Conservation (phyloP, 164 flowering plant species). For the Umbilicus rupestris region DNA sequence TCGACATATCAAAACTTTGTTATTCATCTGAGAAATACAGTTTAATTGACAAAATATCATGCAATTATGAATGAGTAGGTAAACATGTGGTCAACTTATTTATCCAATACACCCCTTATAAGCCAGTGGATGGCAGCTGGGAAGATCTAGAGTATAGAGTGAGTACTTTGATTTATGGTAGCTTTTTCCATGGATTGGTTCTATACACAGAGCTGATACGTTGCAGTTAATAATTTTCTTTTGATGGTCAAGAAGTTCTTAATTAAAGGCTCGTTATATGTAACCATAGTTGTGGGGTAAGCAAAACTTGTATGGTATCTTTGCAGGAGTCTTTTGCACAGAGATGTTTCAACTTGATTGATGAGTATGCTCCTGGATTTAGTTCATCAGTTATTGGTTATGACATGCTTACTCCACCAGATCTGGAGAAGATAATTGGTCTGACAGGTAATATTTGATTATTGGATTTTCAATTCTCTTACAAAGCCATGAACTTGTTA, state of each 20-base stretch:
- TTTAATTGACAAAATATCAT: not conserved
- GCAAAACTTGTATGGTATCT: not conserved
- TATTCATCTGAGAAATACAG: not conserved
- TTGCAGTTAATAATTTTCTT: not conserved
- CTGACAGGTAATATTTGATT: constrained; percentile 49
- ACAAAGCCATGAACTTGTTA: not conserved
- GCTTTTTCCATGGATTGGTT: not conserved
- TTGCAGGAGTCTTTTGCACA: constrained; percentile 74
- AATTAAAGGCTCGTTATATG: not conserved
- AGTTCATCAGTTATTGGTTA: constrained; percentile 75
- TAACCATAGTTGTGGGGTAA: not conserved
- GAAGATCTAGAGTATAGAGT: constrained; percentile 65
- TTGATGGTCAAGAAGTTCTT: not conserved
- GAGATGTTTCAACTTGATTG: constrained; percentile 75
- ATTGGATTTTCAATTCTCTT: not conserved
- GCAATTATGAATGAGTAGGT: constrained; percentile 28
- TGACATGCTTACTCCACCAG: constrained; percentile 96
- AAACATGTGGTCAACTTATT: constrained; percentile 90
- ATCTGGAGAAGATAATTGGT: constrained; percentile 85
- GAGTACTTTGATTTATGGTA: constrained; percentile 18
- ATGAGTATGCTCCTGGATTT: constrained; percentile 92
- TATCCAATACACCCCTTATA: constrained; percentile 87
- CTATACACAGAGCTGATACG: not conserved
- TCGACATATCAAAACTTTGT: not conserved
- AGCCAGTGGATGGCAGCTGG: constrained; percentile 82